Evolutionary conservation across 129 eudicot genomes (phyloP).

Genomic region (Flaveria bidentis): DNA sequence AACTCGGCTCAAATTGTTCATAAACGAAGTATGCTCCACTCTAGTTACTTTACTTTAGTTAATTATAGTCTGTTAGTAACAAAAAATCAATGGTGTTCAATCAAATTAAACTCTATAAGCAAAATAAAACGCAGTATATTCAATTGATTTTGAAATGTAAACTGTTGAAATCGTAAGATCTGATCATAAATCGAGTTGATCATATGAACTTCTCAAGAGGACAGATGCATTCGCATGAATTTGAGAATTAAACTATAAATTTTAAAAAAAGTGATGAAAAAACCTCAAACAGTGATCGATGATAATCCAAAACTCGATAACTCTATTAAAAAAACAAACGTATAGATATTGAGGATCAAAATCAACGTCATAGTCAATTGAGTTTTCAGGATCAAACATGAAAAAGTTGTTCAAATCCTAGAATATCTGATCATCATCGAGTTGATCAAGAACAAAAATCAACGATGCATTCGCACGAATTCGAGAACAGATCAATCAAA

Average conservation of each 20-base stretch:
- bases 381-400: background rate
- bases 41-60: too few relatives aligned
- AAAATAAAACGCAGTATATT: too few relatives aligned
- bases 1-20: too few relatives aligned
- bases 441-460: background rate
- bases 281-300: background rate
- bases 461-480: background rate
- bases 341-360: background rate
- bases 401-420: background rate
- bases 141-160: background rate
- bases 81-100: too few relatives aligned
- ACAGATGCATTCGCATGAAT: too few relatives aligned
- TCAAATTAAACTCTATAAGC: too few relatives aligned
- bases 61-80: too few relatives aligned
- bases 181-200: background rate
- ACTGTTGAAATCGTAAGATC: background rate
- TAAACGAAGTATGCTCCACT: too few relatives aligned
- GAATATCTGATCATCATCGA: conserved; percentile 5
- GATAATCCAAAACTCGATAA: background rate
- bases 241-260: background rate
- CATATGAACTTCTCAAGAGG: too few relatives aligned
- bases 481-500: background rate
- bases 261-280: background rate
- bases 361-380: background rate
- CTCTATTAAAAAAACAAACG: background rate